phyloP scores from a whole-genome alignment of 2,329 filamentous ascomycete genomes.

The Aspergillus ochraceus region DNA sequence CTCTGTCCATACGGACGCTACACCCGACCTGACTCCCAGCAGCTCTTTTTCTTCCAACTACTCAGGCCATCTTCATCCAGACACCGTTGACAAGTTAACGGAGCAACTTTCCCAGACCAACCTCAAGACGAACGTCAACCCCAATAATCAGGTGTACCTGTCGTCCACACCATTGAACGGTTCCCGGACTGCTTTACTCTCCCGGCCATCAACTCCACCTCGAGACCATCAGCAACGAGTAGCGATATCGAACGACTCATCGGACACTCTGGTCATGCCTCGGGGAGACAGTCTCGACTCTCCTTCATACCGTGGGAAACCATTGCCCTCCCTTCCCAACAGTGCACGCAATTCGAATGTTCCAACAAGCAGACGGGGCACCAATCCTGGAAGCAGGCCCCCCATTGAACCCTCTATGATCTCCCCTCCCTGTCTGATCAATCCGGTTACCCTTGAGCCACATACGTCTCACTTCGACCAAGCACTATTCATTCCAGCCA shows the following conservation, averaged over 20 bases:
- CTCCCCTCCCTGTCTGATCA: slow-evolving; percentile 38
- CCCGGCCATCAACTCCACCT: slow-evolving; percentile 24
- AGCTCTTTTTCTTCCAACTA: slow-evolving; percentile 41
- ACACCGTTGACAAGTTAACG: slow-evolving; percentile 27
- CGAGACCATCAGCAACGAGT: slow-evolving; percentile 20
- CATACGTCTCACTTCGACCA: slow-evolving; percentile 41
- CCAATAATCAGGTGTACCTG: slow-evolving; percentile 25
- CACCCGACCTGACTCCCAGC: slow-evolving; percentile 39
- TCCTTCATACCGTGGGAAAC: slow-evolving; percentile 32
- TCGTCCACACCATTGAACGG: slow-evolving; percentile 17
- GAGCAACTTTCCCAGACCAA: slow-evolving; percentile 30
- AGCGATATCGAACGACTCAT: slow-evolving; percentile 24
- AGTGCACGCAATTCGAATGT: slow-evolving; percentile 23
- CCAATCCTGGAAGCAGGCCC: slow-evolving; percentile 23
- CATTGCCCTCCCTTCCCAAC: slow-evolving; percentile 32
- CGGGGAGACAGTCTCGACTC: slow-evolving; percentile 22
- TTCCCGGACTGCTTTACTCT: slow-evolving; percentile 21
- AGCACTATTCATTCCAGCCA: slow-evolving; percentile 41
- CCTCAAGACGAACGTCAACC: slow-evolving; percentile 15
- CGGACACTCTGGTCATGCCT: slow-evolving; percentile 34
- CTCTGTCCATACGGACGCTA: slow-evolving; percentile 33
- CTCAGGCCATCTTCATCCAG: slow-evolving; percentile 30
- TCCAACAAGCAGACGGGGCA: slow-evolving; percentile 24
- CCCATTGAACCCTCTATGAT: slow-evolving; percentile 41
- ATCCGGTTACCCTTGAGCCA: slow-evolving; percentile 41